Evolutionary conservation across 2,329 filamentous ascomycete species (phyloP).

Genomic region (Graphilbum sp.): DNA sequence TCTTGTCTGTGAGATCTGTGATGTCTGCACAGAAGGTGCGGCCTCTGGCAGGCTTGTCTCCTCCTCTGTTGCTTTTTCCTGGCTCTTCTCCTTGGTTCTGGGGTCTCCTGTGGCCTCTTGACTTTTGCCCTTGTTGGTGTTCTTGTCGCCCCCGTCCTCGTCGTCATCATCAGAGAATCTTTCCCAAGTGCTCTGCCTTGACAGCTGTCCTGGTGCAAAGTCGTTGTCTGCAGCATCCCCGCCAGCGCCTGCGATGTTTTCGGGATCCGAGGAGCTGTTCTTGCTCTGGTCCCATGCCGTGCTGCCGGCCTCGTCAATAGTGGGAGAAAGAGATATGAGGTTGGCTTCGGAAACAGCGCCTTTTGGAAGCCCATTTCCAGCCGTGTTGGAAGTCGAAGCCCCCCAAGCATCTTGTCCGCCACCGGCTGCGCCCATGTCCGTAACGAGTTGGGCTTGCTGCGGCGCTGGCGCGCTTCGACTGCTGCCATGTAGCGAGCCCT

Average conservation of each 20-base stretch:
- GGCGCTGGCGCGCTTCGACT: constrained; percentile 14
- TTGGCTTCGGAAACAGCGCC: constrained; percentile 12
- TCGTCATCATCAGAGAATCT: constrained; percentile 17
- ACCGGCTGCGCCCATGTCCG: constrained; percentile 15
- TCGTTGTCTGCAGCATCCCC: constrained; percentile 35
- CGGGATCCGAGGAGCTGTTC: no score
- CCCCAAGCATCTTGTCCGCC: constrained; percentile 20
- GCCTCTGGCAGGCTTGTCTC: background rate
- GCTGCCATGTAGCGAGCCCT: constrained; percentile 16
- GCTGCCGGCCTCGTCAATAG: constrained; percentile 19
- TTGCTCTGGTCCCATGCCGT: constrained; percentile 28
- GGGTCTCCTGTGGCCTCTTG: no score
- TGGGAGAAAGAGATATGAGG: constrained; percentile 16
- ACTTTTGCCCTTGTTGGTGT: background rate
- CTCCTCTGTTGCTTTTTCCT: background rate
- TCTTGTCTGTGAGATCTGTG: no score
- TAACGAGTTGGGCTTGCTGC: constrained; percentile 4
- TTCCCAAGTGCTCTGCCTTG: constrained; percentile 22
- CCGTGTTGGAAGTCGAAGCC: constrained; percentile 9
- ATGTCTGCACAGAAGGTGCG: no score
- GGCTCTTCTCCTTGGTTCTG: background rate
- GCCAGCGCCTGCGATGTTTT: constrained; percentile 19
- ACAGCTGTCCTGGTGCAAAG: constrained; percentile 15
- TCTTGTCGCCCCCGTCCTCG: background rate
- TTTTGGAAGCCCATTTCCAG: no score